A percentile compares a stretch with the other conserved stretches of the same genome.
These are phyloP conservation scores for Fusarium xyrophilum DNA, from an alignment of 2,329 filamentous ascomycete genomes.

Conservation along the genomic window DNA sequence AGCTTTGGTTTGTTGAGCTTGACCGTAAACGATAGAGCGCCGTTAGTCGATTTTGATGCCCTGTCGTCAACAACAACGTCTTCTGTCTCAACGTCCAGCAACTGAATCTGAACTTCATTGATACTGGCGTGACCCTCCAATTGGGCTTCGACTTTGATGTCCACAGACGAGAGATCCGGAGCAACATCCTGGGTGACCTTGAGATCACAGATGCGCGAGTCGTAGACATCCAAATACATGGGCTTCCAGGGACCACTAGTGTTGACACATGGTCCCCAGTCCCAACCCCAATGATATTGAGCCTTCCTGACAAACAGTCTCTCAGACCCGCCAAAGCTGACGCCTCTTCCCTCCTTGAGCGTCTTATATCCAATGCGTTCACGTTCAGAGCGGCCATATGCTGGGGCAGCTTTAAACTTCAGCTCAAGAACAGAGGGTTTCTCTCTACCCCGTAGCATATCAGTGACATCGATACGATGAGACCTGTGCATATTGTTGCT, in stretches of 20 bases:
- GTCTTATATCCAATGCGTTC: neutral
- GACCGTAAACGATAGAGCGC: fast-evolving
- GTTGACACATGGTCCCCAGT: conserved; percentile 5
- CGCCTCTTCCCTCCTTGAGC: neutral
- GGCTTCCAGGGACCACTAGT: conserved; percentile 8
- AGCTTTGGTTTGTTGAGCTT: neutral
- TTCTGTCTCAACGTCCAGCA: neutral
- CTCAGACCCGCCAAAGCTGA: conserved; percentile 6
- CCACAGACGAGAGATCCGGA: neutral
- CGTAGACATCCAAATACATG: neutral
- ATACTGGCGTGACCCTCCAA: fast-evolving
- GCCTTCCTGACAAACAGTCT: neutral
- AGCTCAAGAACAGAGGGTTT: neutral
- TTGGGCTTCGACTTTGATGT: neutral
- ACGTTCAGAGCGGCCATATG: neutral
- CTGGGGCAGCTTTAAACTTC: neutral
- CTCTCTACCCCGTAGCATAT: fast-evolving
- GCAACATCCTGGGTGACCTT: neutral
- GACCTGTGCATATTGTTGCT: neutral
- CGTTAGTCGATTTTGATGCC: fast-evolving
- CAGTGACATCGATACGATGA: neutral
- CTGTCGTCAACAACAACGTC: fast-evolving
- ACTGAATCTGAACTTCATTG: fast-evolving
- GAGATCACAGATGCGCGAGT: neutral
- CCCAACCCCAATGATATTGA: conserved; percentile 18